Conservation (phyloP, 768 basidiomycete species). For the Artomyces pyxidatus region DNA sequence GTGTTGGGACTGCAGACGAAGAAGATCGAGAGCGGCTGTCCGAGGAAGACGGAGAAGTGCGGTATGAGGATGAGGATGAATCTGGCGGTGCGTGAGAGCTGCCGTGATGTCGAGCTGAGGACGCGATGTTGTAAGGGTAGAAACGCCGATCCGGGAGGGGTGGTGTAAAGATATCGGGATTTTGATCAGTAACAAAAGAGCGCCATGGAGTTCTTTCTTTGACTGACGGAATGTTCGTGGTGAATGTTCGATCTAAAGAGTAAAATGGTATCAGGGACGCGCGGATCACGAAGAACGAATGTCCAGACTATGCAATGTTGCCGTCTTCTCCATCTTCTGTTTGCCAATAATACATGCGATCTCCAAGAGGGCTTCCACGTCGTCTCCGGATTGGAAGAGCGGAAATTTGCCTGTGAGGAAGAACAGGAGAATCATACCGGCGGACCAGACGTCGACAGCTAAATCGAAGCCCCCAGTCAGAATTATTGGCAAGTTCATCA, state of each 20-base stretch:
- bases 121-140: constrained; percentile 48
- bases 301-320: constrained; percentile 74
- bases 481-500: background rate
- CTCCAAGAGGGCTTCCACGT: constrained; percentile 94
- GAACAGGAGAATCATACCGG: constrained; percentile 86
- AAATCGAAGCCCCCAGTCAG: constrained; percentile 9
- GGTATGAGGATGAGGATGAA: constrained; percentile 18
- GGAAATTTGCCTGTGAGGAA: constrained; percentile 92
- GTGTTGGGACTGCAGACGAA: constrained; percentile 21
- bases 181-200: constrained; percentile 68
- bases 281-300: too few species aligned
- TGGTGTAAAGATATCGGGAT: constrained; percentile 57
- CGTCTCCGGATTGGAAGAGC: constrained; percentile 87
- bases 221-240: constrained; percentile 83
- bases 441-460: constrained; percentile 98
- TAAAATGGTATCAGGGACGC: too few species aligned
- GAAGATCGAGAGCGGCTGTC: constrained; percentile 17
- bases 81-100: constrained; percentile 17
- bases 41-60: constrained; percentile 17
- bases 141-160: constrained; percentile 40
- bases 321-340: constrained; percentile 74
- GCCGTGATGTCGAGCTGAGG: constrained; percentile 20
- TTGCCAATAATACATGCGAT: constrained; percentile 82
- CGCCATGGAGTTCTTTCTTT: constrained; percentile 63
- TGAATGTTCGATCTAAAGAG: constrained; percentile 86